Evolutionary conservation across 257 asterid species (phyloP), one percentile per base, ranked within the genome.

Genomic region (Ilex asprella): DNA sequence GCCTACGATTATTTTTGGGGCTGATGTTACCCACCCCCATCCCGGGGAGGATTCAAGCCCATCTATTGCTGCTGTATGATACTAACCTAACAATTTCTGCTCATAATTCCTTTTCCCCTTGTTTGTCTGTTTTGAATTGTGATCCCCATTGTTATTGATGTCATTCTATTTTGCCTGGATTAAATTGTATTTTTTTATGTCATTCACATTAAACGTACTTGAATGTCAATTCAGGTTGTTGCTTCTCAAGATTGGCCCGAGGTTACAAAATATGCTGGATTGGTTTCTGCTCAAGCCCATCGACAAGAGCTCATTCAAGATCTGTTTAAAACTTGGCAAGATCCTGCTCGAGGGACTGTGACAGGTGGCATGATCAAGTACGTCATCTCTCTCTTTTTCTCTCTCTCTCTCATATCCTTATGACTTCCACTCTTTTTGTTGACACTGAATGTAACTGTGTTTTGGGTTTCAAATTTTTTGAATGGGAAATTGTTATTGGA

Each of bases 181-280:
- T 6, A 57, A 46, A 46, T 41, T 21, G 1, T 8, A 3, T 10
- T 31, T 16, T 2, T 35, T 52, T 2, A 3, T 14, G 31, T 13
- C 12, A 7, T 50, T 39, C 39, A 63, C 55, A 58, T 43, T 35
- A 21, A 21, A 56, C 50, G 56, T 56, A 41, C 67, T 69, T 41
- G 53, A 41, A 70, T 70, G 54, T 62, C 9, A 16, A 32, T 64
- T 30, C 78, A 93, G 99, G 99, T 93, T 58, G 99, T 93, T 58
- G 99, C 99, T n/a, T 93, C 99, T 21, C 97, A 89, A 75, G 99
- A 93, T 76, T 93, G 97, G 97, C 99, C 99, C 0, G 96, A 89
- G 67, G 83, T 93, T 49, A 89, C 99, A 0, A 89, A 93, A 55
- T 93, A 93, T 66, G 97, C 97, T 30, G 99, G 97, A 29, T 71